These are phyloP conservation scores for Sugiyamaella neomexicana DNA, from an alignment of 1,139 yeast genomes.

Conservation along the genomic window DNA sequence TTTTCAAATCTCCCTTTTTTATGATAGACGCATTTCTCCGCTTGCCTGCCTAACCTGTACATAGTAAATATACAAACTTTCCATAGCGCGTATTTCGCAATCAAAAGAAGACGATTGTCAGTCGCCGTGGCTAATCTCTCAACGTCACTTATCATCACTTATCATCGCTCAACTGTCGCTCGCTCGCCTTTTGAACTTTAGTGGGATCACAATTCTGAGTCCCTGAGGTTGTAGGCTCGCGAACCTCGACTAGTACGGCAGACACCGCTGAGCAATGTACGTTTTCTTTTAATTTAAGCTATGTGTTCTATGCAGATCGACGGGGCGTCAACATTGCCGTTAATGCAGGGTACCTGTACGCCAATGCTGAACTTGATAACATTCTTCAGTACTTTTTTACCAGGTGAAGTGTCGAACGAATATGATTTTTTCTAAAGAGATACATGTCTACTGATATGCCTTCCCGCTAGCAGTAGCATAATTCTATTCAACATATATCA, in stretches of 20 bases:
- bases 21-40: conserved; percentile 3
- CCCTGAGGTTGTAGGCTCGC: not conserved
- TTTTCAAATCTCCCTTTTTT: not conserved
- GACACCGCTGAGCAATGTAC: not conserved
- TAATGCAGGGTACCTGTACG: not conserved
- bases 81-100: too few relatives aligned
- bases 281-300: conserved; percentile 1
- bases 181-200: not conserved
- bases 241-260: not conserved
- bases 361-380: not conserved
- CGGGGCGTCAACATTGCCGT: not conserved
- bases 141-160: too few relatives aligned
- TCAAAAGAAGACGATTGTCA: too few relatives aligned
- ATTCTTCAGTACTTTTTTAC: too few relatives aligned
- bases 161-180: too few relatives aligned
- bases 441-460: too few relatives aligned
- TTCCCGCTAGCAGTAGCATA: too few relatives aligned
- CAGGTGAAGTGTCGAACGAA: too few relatives aligned
- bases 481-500: too few relatives aligned
- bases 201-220: not conserved
- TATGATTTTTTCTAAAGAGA: too few relatives aligned
- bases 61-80: conserved; percentile 12
- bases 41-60: conserved; percentile 8
- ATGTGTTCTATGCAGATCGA: not conserved
- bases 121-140: too few relatives aligned